Conservation (phyloP, 768 basidiomycete species). For the Trametes cubensis region DNA sequence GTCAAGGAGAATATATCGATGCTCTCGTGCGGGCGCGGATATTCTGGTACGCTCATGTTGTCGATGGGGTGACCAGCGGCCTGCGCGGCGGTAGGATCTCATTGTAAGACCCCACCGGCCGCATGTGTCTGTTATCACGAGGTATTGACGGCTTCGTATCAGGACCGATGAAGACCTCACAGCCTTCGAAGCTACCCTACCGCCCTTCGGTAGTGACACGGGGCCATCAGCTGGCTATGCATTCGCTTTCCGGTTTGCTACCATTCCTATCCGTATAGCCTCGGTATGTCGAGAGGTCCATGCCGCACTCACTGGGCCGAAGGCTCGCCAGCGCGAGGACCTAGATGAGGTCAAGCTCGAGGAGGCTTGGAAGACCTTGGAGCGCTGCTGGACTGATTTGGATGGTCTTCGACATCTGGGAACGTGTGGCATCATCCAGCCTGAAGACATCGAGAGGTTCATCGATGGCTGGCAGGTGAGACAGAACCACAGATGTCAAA, state of each 20-base stretch:
- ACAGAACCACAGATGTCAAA: slow-evolving; percentile 6
- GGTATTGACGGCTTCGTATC: slow-evolving; percentile 11
- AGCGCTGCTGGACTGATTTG: slow-evolving; percentile 83
- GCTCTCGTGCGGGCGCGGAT: slow-evolving; percentile 68
- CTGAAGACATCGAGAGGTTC: slow-evolving; percentile 65
- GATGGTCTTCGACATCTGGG: slow-evolving; percentile 57
- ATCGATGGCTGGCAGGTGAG: slow-evolving; percentile 86
- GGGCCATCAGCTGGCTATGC: slow-evolving; percentile 47
- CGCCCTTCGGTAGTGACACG: slow-evolving; percentile 20
- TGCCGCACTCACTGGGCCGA: slow-evolving; percentile 73
- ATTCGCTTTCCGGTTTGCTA: slow-evolving; percentile 60
- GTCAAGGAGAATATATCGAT: slow-evolving; percentile 59
- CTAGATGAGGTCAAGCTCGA: slow-evolving; percentile 68
- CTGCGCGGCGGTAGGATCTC: slow-evolving; percentile 83
- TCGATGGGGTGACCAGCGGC: slow-evolving; percentile 82
- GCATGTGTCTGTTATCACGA: background rate
- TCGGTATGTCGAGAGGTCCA: slow-evolving; percentile 80
- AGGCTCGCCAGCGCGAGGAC: slow-evolving; percentile 60
- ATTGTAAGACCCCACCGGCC: slow-evolving; percentile 54
- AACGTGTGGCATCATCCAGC: slow-evolving; percentile 42
- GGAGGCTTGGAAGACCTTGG: slow-evolving; percentile 84
- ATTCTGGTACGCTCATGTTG: slow-evolving; percentile 88
- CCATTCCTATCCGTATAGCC: slow-evolving; percentile 74
- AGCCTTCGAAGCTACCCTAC: slow-evolving; percentile 65
- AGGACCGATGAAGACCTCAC: slow-evolving; percentile 79